Conservation (phyloP, 2,329 filamentous ascomycete species). For the Alternaria sp. region DNA sequence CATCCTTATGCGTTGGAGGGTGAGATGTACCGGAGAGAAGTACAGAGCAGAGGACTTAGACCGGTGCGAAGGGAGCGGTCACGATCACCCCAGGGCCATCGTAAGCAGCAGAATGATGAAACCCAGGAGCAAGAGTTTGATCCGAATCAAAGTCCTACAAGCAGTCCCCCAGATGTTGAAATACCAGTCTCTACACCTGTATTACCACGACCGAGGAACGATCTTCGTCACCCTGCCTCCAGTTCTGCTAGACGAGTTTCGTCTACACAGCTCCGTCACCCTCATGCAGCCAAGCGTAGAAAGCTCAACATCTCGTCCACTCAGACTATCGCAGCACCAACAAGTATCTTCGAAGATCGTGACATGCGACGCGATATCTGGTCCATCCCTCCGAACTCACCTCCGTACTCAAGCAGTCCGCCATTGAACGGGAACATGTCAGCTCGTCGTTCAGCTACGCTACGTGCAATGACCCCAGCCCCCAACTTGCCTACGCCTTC, state of each 20-base stretch:
- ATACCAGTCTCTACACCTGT: slow-evolving; percentile 37
- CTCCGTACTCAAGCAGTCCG: slow-evolving; percentile 50
- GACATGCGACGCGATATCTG: slow-evolving; percentile 38
- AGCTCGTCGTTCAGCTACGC: slow-evolving; percentile 10
- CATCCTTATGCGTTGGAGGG: slow-evolving; percentile 59
- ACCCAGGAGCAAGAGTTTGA: slow-evolving; percentile 47
- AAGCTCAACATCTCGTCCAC: slow-evolving; percentile 28
- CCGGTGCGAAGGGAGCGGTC: slow-evolving; percentile 51
- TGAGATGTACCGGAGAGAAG: slow-evolving; percentile 54
- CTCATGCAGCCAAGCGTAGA: slow-evolving; percentile 31
- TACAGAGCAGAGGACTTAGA: slow-evolving; percentile 54
- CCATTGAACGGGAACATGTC: slow-evolving; percentile 16
- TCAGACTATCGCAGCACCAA: slow-evolving; percentile 17
- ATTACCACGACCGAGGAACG: slow-evolving; percentile 14
- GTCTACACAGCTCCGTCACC: slow-evolving; percentile 26
- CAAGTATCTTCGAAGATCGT: slow-evolving; percentile 18
- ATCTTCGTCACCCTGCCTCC: slow-evolving; percentile 14
- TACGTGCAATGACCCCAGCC: slow-evolving; percentile 13
- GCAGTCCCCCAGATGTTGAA: slow-evolving; percentile 35
- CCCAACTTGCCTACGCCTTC: slow-evolving; percentile 44
- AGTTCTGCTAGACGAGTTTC: slow-evolving; percentile 14
- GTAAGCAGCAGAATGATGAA: slow-evolving; percentile 29
- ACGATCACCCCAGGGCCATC: slow-evolving; percentile 35
- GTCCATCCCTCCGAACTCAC: slow-evolving; percentile 55
- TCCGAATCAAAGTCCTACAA: slow-evolving; percentile 30